phyloP scores from a whole-genome alignment of 2,329 filamentous ascomycete species.

The Aspergillus uvarum region DNA sequence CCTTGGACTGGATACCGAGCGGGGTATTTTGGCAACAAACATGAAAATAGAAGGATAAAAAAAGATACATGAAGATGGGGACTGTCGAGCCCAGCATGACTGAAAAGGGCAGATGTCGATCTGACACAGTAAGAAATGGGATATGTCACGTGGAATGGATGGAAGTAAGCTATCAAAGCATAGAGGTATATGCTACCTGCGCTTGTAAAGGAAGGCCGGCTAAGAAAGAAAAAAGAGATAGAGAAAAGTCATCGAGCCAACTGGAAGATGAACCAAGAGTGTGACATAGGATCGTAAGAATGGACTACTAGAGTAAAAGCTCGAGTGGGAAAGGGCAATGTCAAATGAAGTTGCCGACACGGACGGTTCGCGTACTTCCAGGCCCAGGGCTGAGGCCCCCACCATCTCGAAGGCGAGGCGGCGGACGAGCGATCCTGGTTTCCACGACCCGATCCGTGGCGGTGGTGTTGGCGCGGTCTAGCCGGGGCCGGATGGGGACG shows the following conservation, averaged over 20 bases:
- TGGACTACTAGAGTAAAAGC: conserved; percentile 8
- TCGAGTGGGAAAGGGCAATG: background rate
- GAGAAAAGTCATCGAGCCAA: too few species aligned
- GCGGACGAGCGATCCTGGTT: background rate
- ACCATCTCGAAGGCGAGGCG: conserved; percentile 12
- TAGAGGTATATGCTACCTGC: conserved; percentile 2
- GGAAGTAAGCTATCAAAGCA: background rate
- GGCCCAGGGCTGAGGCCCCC: conserved; percentile 30
- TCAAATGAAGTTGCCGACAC: conserved; percentile 22
- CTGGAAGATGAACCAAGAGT: background rate
- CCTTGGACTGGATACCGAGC: background rate
- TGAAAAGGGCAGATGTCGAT: background rate
- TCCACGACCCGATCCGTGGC: background rate
- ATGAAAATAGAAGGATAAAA: background rate
- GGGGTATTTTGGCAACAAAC: background rate
- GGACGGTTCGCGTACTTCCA: conserved; percentile 31
- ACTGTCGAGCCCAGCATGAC: background rate
- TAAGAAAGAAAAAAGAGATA: background rate
- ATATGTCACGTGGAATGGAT: background rate
- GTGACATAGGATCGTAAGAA: background rate
- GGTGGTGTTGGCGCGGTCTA: conserved; percentile 16
- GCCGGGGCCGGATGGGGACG: conserved; percentile 33
- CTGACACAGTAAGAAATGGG: too few species aligned
- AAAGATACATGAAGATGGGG: background rate
- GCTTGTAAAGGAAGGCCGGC: background rate